Conservation (phyloP, 176 grass and related monocot genomes). For the Zoysia japonica region DNA sequence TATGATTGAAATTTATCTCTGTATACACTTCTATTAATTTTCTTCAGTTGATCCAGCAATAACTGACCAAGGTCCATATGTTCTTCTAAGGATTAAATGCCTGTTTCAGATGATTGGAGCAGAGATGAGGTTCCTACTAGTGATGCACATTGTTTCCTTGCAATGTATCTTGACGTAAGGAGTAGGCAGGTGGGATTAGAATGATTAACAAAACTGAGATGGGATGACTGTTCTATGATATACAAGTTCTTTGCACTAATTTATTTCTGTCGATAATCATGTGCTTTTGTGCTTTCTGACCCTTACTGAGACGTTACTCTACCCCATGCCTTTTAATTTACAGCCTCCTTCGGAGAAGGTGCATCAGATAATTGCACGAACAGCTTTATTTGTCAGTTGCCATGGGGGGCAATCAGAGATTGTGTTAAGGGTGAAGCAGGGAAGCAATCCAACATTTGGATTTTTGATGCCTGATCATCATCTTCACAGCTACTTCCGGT, state of each 20-base stretch:
- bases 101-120: conserved; percentile 97
- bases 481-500: conserved; percentile 84
- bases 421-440: conserved; percentile 92
- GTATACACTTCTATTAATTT: conserved; percentile 60
- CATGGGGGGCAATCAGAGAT: conserved; percentile 94
- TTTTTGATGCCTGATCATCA: conserved; percentile 95
- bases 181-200: conserved; percentile 96
- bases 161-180: conserved; percentile 90
- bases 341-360: conserved; percentile 85
- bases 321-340: conserved; percentile 28
- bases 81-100: conserved; percentile 87
- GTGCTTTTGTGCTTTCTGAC: conserved; percentile 33
- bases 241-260: conserved; percentile 27
- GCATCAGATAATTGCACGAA: conserved; percentile 93
- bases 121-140: conserved; percentile 96
- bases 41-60: conserved; percentile 77
- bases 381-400: conserved; percentile 83
- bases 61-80: conserved; percentile 67
- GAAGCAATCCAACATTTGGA: conserved; percentile 92
- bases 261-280: conserved; percentile 29
- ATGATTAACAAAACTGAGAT: conserved; percentile 55
- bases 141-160: conserved; percentile 77
- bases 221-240: conserved; percentile 43
- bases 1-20: conserved; percentile 54
- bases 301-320: conserved; percentile 35